Percentiles rank a stretch among this genome's conserved stretches.
Conservation (phyloP, 225 moss, liverwort and hornwort species). For the Physcomitrium patens region DNA sequence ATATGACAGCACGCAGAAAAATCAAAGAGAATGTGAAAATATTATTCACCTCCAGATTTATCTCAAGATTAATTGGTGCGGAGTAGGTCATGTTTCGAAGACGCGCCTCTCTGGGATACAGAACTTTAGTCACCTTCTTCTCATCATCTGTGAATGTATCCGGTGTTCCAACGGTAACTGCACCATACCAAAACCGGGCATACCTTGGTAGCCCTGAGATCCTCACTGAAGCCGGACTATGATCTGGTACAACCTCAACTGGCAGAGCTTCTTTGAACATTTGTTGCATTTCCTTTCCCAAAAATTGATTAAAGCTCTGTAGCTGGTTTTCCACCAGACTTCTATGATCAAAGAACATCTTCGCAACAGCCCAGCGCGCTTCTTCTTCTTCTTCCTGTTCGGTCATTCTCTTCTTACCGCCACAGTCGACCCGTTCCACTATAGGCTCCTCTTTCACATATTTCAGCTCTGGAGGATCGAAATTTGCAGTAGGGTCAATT, state of each 20-base stretch:
- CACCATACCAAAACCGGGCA: constrained; percentile 51
- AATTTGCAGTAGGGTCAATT: constrained; percentile 24
- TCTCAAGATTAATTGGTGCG: constrained; percentile 65
- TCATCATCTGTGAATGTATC: constrained; percentile 24
- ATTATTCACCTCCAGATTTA: constrained; percentile 71
- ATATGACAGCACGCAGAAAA: neutral
- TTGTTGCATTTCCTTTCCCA: constrained; percentile 41
- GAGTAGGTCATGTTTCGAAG: constrained; percentile 83
- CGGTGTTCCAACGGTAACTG: constrained; percentile 46
- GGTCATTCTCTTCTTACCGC: constrained; percentile 26
- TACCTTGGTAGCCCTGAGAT: constrained; percentile 45
- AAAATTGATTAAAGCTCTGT: constrained; percentile 54
- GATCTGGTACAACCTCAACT: constrained; percentile 47
- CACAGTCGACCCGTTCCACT: constrained; percentile 16
- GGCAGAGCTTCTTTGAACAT: constrained; percentile 48
- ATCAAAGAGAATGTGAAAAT: no score
- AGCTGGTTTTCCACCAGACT: constrained; percentile 67
- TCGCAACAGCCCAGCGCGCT: constrained; percentile 58
- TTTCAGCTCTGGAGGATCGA: constrained; percentile 20
- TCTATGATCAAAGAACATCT: constrained; percentile 49
- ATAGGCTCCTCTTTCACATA: neutral
- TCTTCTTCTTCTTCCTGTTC: constrained; percentile 48
- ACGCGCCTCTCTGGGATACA: constrained; percentile 81
- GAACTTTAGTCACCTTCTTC: constrained; percentile 23
- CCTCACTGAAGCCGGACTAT: constrained; percentile 48